Conservation (phyloP, 352 stramenopile genomes). For the Pythium oligandrum region DNA sequence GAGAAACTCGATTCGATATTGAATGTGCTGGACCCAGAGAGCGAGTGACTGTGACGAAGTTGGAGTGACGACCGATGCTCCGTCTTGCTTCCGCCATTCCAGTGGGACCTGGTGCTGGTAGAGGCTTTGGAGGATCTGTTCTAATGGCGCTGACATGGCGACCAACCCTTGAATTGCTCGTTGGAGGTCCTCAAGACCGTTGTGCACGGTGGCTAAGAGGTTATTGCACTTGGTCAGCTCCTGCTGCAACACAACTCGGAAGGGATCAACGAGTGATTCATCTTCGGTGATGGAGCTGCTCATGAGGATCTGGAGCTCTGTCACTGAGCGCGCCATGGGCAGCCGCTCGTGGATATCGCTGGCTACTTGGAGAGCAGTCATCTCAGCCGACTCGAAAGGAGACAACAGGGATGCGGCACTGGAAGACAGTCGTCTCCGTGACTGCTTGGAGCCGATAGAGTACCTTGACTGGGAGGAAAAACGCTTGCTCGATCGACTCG, state of each 20-base stretch:
- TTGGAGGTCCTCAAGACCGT: constrained; percentile 38
- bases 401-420: not conserved
- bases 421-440: not conserved
- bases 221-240: constrained; percentile 50
- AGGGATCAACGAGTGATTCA: constrained; percentile 24
- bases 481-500: too few species aligned
- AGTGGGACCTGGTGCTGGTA: constrained; percentile 44
- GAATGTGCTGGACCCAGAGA: constrained; percentile 51
- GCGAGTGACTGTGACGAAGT: constrained; percentile 37
- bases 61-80: constrained; percentile 17
- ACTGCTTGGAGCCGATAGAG: not conserved
- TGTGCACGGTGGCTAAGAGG: constrained; percentile 35
- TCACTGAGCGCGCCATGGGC: constrained; percentile 2
- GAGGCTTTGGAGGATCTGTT: constrained; percentile 53
- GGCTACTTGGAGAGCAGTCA: constrained; percentile 9
- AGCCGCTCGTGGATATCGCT: constrained; percentile 21
- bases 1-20: constrained; percentile 55
- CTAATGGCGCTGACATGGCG: constrained; percentile 49
- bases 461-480: too few species aligned
- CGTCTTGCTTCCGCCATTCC: constrained; percentile 47
- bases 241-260: constrained; percentile 62
- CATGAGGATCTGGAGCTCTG: not conserved
- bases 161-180: constrained; percentile 51
- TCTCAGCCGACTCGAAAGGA: constrained; percentile 1
- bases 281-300: too few species aligned